Conservation (phyloP, 352 stramenopile species). For the Globisporangium lucens region DNA sequence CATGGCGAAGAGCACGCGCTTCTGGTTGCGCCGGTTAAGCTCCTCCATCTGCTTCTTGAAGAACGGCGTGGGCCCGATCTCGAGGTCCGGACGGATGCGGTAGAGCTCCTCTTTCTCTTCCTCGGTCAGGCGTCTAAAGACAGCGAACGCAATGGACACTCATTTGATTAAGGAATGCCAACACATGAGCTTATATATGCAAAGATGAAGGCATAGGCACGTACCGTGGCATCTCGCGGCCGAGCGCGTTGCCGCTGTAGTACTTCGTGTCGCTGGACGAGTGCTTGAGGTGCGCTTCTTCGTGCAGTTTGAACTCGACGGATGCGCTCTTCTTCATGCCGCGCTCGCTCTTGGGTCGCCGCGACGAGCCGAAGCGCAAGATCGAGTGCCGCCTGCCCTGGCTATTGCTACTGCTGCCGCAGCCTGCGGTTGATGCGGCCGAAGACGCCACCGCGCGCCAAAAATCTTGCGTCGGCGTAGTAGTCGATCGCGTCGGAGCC, state of each 20-base stretch:
- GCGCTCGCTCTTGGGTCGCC: slow-evolving; percentile 20
- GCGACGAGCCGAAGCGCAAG: slow-evolving; percentile 52
- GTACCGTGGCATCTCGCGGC: slow-evolving; percentile 46
- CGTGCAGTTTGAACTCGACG: slow-evolving; percentile 65
- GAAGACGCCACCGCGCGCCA: background rate
- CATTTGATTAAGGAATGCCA: background rate
- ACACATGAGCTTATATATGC: background rate
- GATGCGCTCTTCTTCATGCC: slow-evolving; percentile 59
- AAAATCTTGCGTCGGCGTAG: background rate
- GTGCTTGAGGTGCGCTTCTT: slow-evolving; percentile 34
- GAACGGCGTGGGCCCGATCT: slow-evolving; percentile 59
- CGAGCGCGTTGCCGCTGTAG: slow-evolving; percentile 38
- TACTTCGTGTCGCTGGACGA: slow-evolving; percentile 16
- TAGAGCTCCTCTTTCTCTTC: slow-evolving; percentile 85
- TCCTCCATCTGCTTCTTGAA: slow-evolving; percentile 59
- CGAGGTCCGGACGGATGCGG: slow-evolving; percentile 73
- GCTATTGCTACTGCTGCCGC: slow-evolving; percentile 20
- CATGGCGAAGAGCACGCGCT: slow-evolving; percentile 68
- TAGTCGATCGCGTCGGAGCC: background rate
- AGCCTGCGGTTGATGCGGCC: background rate
- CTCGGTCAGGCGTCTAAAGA: slow-evolving; percentile 54
- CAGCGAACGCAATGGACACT: background rate
- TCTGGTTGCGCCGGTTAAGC: slow-evolving; percentile 55
- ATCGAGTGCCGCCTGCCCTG: slow-evolving; percentile 46
- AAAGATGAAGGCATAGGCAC: background rate